These are phyloP conservation scores for Acacia melanoxylon DNA, from an alignment of 306 rosid genomes.

Conservation along the genomic window DNA sequence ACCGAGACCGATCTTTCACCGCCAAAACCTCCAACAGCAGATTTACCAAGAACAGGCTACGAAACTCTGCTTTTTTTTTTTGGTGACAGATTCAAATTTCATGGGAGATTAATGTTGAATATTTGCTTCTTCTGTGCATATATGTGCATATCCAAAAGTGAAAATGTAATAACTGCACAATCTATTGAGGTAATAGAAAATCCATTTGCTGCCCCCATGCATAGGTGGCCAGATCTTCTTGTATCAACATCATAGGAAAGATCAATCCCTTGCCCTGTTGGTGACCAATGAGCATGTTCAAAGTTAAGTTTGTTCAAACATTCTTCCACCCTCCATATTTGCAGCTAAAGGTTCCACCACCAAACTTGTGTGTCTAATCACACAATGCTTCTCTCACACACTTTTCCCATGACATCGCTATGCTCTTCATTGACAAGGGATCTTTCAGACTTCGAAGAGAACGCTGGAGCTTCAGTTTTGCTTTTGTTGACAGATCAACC, in stretches of 20 bases:
- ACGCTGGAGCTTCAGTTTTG: conserved; percentile 26
- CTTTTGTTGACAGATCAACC: conserved; percentile 28
- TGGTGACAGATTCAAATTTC: not conserved
- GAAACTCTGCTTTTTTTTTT: not conserved
- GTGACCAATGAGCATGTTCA: not conserved
- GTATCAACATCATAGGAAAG: not conserved
- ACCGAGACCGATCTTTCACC: no score
- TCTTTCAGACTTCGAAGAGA: conserved; percentile 1
- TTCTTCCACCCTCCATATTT: conserved; percentile 47
- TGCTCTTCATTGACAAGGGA: conserved; percentile 42
- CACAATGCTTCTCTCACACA: conserved; percentile 43
- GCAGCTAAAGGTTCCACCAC: conserved; percentile 61
- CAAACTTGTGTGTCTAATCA: conserved; percentile 41
- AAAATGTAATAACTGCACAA: not conserved
- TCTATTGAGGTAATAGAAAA: no score
- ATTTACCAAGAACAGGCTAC: no score
- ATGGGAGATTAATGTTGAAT: not conserved
- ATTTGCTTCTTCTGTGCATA: not conserved
- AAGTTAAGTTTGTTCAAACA: conserved; percentile 23
- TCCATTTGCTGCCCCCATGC: not conserved
- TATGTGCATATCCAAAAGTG: not conserved
- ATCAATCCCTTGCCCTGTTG: not conserved
- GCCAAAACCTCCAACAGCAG: no score
- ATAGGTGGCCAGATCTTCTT: not conserved
- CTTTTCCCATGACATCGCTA: conserved; percentile 48